Evolutionary conservation across 805 yeast species (phyloP).

Genomic region (Saccharomycopsis fermentans): DNA sequence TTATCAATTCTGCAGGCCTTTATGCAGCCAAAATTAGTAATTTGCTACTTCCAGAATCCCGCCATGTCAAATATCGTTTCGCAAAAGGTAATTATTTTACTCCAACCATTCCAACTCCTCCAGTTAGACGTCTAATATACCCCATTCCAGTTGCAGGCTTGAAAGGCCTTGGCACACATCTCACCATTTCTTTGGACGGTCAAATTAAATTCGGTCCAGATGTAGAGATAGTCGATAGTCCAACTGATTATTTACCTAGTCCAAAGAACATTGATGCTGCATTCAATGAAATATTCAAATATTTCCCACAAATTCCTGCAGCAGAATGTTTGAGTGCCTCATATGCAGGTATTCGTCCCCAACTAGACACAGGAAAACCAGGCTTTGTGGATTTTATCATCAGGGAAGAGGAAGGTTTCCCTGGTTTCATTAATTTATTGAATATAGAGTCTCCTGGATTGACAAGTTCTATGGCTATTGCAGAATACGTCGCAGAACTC

Average conservation of each 20-base stretch:
- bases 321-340: constrained; percentile 45
- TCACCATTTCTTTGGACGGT: constrained; percentile 76
- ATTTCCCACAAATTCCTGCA: constrained; percentile 49
- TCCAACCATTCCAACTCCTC: constrained; percentile 37
- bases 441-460: constrained; percentile 91
- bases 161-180: constrained; percentile 79
- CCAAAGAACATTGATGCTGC: constrained; percentile 43
- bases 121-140: constrained; percentile 51
- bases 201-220: constrained; percentile 83
- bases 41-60: constrained; percentile 50
- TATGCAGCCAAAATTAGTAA: constrained; percentile 66
- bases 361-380: constrained; percentile 39
- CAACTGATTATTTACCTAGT: constrained; percentile 38
- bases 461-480: constrained; percentile 77
- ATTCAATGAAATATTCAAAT: constrained; percentile 43
- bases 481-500: constrained; percentile 44
- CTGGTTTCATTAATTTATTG: constrained; percentile 69
- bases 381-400: constrained; percentile 67
- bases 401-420: constrained; percentile 55
- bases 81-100: constrained; percentile 83
- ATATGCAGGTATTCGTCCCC: constrained; percentile 81
- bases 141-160: constrained; percentile 70
- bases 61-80: constrained; percentile 49
- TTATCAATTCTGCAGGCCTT: constrained; percentile 74
- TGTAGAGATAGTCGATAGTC: constrained; percentile 58